Evolutionary conservation across 2,329 filamentous ascomycete genomes (phyloP), one percentile per base, ranked within the genome.

Genomic region (Curvularia eragrostidis): DNA sequence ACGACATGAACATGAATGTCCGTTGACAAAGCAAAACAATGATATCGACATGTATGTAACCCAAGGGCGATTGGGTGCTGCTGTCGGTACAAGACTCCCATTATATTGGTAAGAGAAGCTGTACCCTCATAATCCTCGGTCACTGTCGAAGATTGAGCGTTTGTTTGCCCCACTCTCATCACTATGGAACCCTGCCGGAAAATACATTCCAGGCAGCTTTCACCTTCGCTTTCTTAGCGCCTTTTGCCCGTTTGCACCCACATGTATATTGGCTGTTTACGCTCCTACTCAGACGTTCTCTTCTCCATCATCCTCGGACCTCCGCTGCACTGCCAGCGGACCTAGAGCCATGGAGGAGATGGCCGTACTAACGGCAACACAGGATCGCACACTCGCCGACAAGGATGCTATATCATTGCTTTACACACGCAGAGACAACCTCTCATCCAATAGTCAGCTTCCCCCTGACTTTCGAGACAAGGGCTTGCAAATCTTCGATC

Each of bases 361-460:
- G n/a, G 12, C 4, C 3, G 3, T 24, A 4, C 21, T 43, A 13
- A 30, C 43, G 1, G 44, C 30, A 4, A 54, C 48, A 5, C 5
- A 9, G 4, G 21, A 52, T n/a, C 43, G 51, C 9, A 50, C 48
- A 9, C 52, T 59, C 12, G 15, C 32, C 19, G 19, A 52, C n/a
- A 13, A 10, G 3, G 24, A 10, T 5, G 32, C 47, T n/a, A 26
- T 52, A 12, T 10, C 10, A 4, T 36, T 52, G 30, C 38, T 59
- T 6, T 12, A 49, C 18, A 38, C 21, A 30, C 48, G 56, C 28
- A 52, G 23, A 24, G 12, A 38, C 5, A 30, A 18, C 13, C 34
- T 56, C 13, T 36, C 32, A n/a, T 28, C 9, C 12, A 34, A 52
- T 12, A 1, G 13, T 3, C 47, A 36, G 12, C 30, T 55, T 24